Conservation (phyloP, 176 grass and related monocot genomes). For the Areca catechu region DNA sequence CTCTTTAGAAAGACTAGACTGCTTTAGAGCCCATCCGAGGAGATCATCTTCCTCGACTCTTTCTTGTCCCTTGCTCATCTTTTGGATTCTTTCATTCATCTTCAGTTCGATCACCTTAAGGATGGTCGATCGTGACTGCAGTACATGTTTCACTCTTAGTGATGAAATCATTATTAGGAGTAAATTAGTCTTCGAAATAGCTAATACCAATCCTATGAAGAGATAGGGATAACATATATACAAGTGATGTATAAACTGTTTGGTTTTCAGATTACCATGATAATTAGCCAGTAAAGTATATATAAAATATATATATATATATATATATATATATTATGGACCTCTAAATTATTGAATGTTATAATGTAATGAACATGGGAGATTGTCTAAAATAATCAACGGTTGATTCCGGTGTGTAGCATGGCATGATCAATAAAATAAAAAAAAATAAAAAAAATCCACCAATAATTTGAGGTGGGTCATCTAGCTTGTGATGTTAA, state of each 20-base stretch:
- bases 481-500: slow-evolving; percentile 26
- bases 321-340: no score
- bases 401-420: neutral
- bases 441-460: neutral
- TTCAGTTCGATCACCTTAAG: slow-evolving; percentile 77
- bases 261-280: no score
- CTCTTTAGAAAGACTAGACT: slow-evolving; percentile 60
- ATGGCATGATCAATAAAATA: slow-evolving; percentile 33
- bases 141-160: neutral
- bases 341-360: no score
- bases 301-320: no score
- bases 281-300: no score
- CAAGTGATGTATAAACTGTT: no score
- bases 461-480: slow-evolving; percentile 21
- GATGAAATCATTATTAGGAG: slow-evolving; percentile 8
- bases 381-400: no score
- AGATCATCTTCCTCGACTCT: slow-evolving; percentile 67
- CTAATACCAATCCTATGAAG: no score
- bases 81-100: slow-evolving; percentile 57
- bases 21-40: slow-evolving; percentile 68
- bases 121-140: slow-evolving; percentile 62
- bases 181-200: neutral
- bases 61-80: slow-evolving; percentile 21
- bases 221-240: no score
- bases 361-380: no score